These are phyloP conservation scores for Podaxis sp. DNA, from an alignment of 768 basidiomycete genomes.

Conservation along the genomic window DNA sequence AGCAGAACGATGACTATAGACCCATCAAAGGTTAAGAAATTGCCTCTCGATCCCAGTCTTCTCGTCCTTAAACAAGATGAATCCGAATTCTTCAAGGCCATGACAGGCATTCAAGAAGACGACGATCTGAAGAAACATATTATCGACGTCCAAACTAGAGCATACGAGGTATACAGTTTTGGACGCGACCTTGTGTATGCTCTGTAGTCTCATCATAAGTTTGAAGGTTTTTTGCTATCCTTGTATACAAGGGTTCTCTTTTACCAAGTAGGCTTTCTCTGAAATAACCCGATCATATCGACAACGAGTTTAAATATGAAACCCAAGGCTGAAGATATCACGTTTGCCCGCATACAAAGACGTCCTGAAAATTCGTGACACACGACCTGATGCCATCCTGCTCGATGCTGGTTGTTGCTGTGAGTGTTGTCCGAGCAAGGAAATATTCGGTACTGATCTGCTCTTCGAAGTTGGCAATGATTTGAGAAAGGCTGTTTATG, in stretches of 20 bases:
- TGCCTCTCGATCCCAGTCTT: constrained; percentile 25
- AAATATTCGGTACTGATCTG: neutral
- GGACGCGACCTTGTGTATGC: neutral
- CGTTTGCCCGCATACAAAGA: constrained; percentile 32
- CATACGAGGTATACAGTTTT: constrained; percentile 23
- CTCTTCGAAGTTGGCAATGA: constrained; percentile 38
- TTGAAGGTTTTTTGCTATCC: constrained; percentile 34
- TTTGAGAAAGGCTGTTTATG: constrained; percentile 34
- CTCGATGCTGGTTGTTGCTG: constrained; percentile 46
- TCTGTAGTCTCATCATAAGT: neutral
- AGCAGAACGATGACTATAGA: neutral
- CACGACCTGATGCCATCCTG: constrained; percentile 30
- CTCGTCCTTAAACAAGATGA: constrained; percentile 31
- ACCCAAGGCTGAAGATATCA: constrained; percentile 31
- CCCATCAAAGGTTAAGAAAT: neutral
- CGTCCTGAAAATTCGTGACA: constrained; percentile 26
- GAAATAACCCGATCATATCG: no score
- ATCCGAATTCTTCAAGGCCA: constrained; percentile 32
- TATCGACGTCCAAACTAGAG: constrained; percentile 33
- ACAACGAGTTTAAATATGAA: neutral
- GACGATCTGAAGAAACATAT: constrained; percentile 39
- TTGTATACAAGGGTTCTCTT: constrained; percentile 37
- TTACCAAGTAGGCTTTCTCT: constrained; percentile 27
- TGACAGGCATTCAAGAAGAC: constrained; percentile 37
- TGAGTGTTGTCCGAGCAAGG: constrained; percentile 19